These are phyloP conservation scores for Adansonia gregorii DNA, from an alignment of 441 rosid species.

Conservation along the genomic window DNA sequence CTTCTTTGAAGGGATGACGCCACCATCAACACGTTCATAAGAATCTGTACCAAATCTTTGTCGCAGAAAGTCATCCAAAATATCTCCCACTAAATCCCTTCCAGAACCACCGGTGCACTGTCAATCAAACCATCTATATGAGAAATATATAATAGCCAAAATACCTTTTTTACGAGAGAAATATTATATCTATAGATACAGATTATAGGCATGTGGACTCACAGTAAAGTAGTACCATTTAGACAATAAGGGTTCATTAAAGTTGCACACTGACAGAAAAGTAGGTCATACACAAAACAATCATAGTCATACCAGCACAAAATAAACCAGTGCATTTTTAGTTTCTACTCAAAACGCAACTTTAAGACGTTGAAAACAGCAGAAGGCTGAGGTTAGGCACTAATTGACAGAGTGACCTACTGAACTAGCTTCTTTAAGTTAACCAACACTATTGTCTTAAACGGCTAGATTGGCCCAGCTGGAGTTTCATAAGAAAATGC, in stretches of 20 bases:
- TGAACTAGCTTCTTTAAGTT: not conserved
- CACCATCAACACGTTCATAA: slow-evolving; percentile 76
- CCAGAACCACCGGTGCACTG: slow-evolving; percentile 68
- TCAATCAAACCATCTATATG: slow-evolving; percentile 24
- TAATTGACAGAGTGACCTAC: not conserved
- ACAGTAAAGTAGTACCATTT: not conserved
- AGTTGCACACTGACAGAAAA: not conserved
- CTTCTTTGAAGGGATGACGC: slow-evolving; percentile 52
- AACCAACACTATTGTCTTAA: not conserved
- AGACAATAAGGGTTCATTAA: not conserved
- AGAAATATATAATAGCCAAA: slow-evolving; percentile 14
- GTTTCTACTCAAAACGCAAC: not conserved
- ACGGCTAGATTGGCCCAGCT: not conserved
- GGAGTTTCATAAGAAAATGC: slow-evolving; percentile 15
- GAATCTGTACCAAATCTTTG: slow-evolving; percentile 79
- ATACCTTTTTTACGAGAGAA: not conserved
- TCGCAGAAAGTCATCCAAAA: slow-evolving; percentile 82
- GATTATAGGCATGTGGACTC: not conserved
- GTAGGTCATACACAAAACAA: slow-evolving; percentile 2
- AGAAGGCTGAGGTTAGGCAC: not conserved
- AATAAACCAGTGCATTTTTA: not conserved
- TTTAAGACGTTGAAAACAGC: not conserved
- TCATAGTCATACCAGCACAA: not conserved
- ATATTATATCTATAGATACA: not conserved
- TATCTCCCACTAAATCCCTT: slow-evolving; percentile 62